Evolutionary conservation across 257 asterid species (phyloP).

Genomic region (Nicotiana otophora): DNA sequence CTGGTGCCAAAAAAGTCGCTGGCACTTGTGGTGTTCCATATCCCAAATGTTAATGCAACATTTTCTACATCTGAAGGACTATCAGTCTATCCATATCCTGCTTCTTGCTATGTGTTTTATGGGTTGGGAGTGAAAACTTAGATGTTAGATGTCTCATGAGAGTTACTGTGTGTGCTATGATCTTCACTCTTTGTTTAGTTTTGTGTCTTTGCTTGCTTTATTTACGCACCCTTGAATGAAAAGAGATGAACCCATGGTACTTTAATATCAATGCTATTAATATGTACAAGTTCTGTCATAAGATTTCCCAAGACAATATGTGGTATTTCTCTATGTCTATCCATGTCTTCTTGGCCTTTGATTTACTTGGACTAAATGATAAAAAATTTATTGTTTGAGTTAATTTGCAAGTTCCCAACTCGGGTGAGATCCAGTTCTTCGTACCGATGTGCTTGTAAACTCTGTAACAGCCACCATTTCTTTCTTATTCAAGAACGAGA

Average conservation of each 20-base stretch:
- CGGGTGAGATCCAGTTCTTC: neutral
- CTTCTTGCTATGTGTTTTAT: neutral
- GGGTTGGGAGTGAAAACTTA: neutral
- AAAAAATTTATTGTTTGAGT: neutral
- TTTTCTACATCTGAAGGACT: neutral
- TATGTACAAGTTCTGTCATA: neutral
- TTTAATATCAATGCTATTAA: neutral
- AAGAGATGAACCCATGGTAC: neutral
- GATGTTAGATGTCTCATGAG: neutral
- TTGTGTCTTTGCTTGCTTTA: neutral
- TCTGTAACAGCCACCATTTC: neutral
- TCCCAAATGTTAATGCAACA: slow-evolving; percentile 26
- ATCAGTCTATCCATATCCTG: neutral
- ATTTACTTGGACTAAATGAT: neutral
- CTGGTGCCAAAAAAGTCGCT: slow-evolving; percentile 24
- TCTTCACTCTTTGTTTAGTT: neutral
- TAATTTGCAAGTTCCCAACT: neutral
- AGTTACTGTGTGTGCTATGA: neutral
- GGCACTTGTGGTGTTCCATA: slow-evolving; percentile 17
- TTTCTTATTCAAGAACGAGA: neutral
- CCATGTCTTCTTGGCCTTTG: neutral
- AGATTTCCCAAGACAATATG: neutral
- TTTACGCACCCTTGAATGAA: neutral
- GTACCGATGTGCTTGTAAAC: neutral
- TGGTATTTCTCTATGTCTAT: neutral